These are phyloP conservation scores for Fusarium tuaranense DNA, from an alignment of 2,329 filamentous ascomycete species.

Conservation along the genomic window DNA sequence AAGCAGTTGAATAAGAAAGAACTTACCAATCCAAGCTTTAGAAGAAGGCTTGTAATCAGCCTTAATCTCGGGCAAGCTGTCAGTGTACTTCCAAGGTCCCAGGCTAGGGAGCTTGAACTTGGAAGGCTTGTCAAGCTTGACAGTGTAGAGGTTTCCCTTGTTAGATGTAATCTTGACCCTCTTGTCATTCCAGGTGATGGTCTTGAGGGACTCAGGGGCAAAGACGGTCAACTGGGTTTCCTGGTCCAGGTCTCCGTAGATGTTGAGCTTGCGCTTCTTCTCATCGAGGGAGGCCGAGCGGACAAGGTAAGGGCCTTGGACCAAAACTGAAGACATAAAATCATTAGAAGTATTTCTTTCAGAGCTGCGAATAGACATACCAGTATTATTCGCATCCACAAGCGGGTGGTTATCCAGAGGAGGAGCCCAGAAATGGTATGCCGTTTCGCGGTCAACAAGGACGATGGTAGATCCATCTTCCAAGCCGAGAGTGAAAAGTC, in stretches of 20 bases:
- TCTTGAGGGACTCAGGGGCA: conserved; percentile 57
- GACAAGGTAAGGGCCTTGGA: conserved; percentile 65
- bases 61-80: conserved; percentile 61
- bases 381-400: conserved; percentile 57
- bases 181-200: conserved; percentile 64
- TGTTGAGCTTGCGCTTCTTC: conserved; percentile 50
- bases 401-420: conserved; percentile 60
- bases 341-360: not conserved
- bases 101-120: conserved; percentile 55
- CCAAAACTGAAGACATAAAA: conserved; percentile 52
- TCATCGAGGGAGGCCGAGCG: conserved; percentile 54
- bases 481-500: conserved; percentile 60
- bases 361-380: conserved; percentile 41
- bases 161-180: conserved; percentile 43
- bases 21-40: conserved; percentile 56
- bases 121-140: conserved; percentile 42
- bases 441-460: conserved; percentile 64
- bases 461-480: conserved; percentile 61
- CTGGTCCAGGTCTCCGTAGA: conserved; percentile 59
- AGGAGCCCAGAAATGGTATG: conserved; percentile 69
- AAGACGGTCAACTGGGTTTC: conserved; percentile 59
- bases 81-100: conserved; percentile 58
- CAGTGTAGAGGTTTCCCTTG: conserved; percentile 45
- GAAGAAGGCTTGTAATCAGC: conserved; percentile 56
- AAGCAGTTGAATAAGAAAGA: accelerated